These are phyloP conservation scores for Candida patagonica DNA, from an alignment of 805 yeast species.

Conservation along the genomic window DNA sequence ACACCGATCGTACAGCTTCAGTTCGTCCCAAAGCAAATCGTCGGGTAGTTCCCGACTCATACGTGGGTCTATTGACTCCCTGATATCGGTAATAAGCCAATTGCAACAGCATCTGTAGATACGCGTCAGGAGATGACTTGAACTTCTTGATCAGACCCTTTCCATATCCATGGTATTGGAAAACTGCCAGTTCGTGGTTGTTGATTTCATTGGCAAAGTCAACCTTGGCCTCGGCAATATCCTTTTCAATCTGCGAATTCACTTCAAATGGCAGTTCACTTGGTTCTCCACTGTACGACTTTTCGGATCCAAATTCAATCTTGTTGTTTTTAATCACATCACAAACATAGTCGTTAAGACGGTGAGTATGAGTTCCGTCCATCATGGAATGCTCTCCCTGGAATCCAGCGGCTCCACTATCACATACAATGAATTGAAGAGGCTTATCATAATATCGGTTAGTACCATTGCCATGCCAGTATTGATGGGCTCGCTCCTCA, in stretches of 20 bases:
- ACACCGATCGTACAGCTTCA: conserved; percentile 83
- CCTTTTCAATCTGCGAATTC: conserved; percentile 34
- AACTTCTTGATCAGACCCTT: conserved; percentile 75
- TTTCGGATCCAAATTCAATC: conserved; percentile 26
- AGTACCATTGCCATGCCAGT: conserved; percentile 93
- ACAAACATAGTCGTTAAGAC: conserved; percentile 69
- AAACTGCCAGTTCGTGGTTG: conserved; percentile 64
- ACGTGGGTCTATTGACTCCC: conserved; percentile 79
- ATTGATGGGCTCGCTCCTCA: conserved; percentile 72
- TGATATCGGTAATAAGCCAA: conserved; percentile 78
- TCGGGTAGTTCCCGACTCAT: conserved; percentile 93
- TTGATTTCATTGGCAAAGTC: conserved; percentile 50
- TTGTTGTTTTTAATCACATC: conserved; percentile 45
- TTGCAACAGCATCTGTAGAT: conserved; percentile 82
- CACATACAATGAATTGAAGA: conserved; percentile 68
- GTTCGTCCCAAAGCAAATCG: conserved; percentile 85
- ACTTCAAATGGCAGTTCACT: conserved; percentile 43
- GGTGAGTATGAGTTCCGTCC: conserved; percentile 96
- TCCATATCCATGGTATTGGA: conserved; percentile 79
- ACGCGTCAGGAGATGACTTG: conserved; percentile 89
- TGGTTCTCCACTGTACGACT: conserved; percentile 19
- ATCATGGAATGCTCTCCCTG: conserved; percentile 94
- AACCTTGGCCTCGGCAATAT: conserved; percentile 46
- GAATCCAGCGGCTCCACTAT: conserved; percentile 84
- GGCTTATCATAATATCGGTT: conserved; percentile 93